Conservation (phyloP, 305 asterid genomes). For the Withania somnifera region DNA sequence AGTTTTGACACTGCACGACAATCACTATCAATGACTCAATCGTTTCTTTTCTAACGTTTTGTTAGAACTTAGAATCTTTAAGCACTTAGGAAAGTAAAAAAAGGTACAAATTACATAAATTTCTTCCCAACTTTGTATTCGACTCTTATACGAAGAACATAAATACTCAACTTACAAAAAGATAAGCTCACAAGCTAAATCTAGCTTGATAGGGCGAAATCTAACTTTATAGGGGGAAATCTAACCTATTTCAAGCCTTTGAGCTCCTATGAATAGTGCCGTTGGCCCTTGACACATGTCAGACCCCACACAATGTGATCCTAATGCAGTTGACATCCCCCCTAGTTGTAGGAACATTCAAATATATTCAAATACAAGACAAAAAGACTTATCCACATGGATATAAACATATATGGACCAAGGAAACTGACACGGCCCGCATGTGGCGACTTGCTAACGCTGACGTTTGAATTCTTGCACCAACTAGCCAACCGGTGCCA, state of each 20-base stretch:
- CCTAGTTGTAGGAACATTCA: background rate
- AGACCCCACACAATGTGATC: background rate
- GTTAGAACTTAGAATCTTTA: background rate
- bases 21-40: background rate
- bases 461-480: background rate
- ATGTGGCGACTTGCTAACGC: background rate
- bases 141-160: background rate
- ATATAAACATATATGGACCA: background rate
- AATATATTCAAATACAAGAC: background rate
- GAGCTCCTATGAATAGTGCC: background rate
- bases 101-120: background rate
- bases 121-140: background rate
- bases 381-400: background rate
- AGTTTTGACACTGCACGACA: background rate
- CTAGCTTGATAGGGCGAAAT: background rate
- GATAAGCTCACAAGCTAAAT: background rate
- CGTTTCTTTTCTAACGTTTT: background rate
- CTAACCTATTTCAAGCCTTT: background rate
- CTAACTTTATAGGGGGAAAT: too few relatives aligned
- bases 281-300: background rate
- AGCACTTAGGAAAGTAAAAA: background rate
- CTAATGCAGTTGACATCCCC: background rate
- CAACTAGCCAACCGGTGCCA: background rate
- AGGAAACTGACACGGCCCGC: background rate
- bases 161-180: background rate